Evolutionary conservation across 257 asterid genomes (phyloP), one percentile per base, ranked within the genome.

Genomic region (Leonotis leonurus): DNA sequence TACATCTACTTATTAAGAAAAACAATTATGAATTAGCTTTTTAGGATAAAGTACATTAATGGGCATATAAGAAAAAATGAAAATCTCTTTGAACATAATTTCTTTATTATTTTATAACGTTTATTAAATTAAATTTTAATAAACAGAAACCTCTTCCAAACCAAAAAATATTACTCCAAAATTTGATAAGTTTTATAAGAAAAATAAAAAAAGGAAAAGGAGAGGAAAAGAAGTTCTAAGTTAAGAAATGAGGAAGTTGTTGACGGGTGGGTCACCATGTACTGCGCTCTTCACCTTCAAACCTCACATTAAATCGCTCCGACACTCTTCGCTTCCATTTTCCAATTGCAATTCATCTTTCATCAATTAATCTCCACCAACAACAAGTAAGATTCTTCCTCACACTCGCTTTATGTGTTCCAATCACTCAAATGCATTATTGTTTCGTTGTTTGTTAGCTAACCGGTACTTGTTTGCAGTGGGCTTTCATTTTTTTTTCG

Each of bases 201-300:
- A n/a, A n/a, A n/a, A n/a, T n/a, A n/a, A 43, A 43, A 33, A 36
- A 56, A 5, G 6, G 50, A 41, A 3, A n/a, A 10, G 8, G 37
- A 33, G 45, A 33, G 8, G 10, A 17, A 33, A 33, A 32, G 16
- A 16, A 55, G 16, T 49, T 26, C 56, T 40, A 61, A 62, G 22
- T 53, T 45, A 21, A 18, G 61, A 32, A 55, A 49, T 27, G 29
- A 8, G 67, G 68, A 29, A 48, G 69, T 74, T 74, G 59, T 27
- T 55, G 8, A 70, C 60, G 53, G 51, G 64, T 60, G 80, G 80
- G 64, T 48, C 65, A 33, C 48, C 80, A 43, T 51, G 57, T 8
- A 61, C 63, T 33, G 67, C 80, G 74, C 72, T 57, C 8, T 67
- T 67, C 41, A 39, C 62, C 62, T 68, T 50, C 73, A 10, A 56